phyloP scores from a whole-genome alignment of 148 eudicot species.

The Chenopodium suecicum region DNA sequence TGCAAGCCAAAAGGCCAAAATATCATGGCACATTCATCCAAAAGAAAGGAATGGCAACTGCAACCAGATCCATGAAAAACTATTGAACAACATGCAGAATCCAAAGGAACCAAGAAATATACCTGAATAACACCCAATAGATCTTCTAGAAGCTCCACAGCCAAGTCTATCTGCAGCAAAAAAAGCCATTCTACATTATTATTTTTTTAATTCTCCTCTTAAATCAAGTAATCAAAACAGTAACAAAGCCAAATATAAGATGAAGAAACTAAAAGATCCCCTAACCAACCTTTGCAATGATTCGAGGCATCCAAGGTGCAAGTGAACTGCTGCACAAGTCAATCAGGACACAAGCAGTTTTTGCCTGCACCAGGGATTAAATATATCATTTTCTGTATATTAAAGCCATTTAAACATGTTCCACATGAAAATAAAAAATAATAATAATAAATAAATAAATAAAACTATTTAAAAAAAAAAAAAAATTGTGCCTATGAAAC shows the following conservation, averaged over 20 bases:
- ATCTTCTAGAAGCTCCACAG: conserved; percentile 80
- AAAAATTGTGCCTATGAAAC: background rate
- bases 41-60: conserved; percentile 6
- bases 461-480: too few species aligned
- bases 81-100: background rate
- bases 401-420: conserved; percentile 1
- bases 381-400: conserved; percentile 17
- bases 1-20: background rate
- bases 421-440: too few species aligned
- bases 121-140: conserved; percentile 84
- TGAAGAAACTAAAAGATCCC: conserved; percentile 1
- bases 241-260: background rate
- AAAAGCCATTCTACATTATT: background rate
- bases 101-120: background rate
- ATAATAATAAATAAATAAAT: too few species aligned
- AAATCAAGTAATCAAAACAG: conserved; percentile 8
- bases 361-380: conserved; percentile 51
- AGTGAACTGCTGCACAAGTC: conserved; percentile 70
- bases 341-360: conserved; percentile 68
- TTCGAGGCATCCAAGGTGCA: conserved; percentile 77
- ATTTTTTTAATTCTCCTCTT: background rate
- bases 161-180: conserved; percentile 62
- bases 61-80: background rate
- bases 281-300: conserved; percentile 69
- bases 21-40: background rate